phyloP scores from a whole-genome alignment of 768 basidiomycete genomes.

The Boletus rex-veris region DNA sequence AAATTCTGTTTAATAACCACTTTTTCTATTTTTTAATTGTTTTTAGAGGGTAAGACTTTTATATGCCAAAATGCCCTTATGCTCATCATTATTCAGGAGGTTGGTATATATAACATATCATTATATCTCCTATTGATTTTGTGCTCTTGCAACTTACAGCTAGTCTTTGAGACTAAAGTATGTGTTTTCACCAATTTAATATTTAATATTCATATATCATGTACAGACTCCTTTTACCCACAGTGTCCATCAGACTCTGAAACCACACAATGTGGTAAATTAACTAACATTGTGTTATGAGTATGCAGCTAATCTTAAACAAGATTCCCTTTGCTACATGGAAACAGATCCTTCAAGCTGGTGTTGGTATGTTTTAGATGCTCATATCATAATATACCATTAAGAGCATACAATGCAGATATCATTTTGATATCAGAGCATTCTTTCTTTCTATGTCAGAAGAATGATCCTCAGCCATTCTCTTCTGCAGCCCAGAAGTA shows the following conservation, averaged over 20 bases:
- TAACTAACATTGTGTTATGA: background rate
- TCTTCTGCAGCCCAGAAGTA: background rate
- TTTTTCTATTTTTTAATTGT: accelerated
- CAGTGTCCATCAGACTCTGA: background rate
- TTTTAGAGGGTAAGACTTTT: background rate
- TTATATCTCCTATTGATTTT: too few relatives aligned
- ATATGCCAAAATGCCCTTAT: background rate
- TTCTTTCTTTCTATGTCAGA: background rate
- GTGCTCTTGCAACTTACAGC: too few relatives aligned
- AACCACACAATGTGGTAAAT: background rate
- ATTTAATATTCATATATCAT: background rate
- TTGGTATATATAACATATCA: background rate
- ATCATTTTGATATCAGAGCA: background rate
- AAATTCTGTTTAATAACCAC: background rate
- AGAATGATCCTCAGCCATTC: background rate
- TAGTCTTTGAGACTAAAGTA: too few relatives aligned
- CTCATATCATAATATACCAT: background rate
- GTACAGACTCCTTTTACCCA: background rate
- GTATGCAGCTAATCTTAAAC: too few relatives aligned
- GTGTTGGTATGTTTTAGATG: background rate
- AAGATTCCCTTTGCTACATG: background rate
- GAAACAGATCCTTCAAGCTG: background rate
- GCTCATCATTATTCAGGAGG: background rate
- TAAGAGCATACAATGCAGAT: background rate
- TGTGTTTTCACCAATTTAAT: too few relatives aligned